Evolutionary conservation across 768 basidiomycete genomes (phyloP).

Genomic region (Floccularia luteovirens): DNA sequence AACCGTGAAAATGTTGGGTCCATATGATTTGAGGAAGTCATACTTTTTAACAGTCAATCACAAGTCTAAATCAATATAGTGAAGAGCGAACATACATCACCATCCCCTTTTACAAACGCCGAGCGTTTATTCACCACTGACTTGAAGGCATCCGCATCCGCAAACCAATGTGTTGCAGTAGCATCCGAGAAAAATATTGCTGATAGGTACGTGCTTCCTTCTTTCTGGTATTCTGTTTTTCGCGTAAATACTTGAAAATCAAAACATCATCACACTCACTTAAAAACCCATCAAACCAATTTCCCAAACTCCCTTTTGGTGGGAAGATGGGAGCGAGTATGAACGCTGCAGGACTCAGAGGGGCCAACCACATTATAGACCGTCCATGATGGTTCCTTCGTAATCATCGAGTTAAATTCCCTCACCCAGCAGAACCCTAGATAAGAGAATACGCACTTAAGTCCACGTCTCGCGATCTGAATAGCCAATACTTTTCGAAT

Average conservation of each 20-base stretch:
- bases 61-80: not conserved
- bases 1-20: not conserved
- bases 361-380: not conserved
- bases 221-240: not conserved
- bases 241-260: not conserved
- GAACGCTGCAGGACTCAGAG: no score
- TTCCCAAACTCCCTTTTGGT: not conserved
- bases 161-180: not conserved
- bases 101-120: not conserved
- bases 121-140: not conserved
- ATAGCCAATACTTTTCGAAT: no score
- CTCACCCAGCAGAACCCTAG: no score
- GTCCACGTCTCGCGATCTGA: no score
- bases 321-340: not conserved
- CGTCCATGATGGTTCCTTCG: no score
- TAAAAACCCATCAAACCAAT: not conserved
- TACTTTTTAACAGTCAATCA: not conserved
- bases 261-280: not conserved
- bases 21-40: not conserved
- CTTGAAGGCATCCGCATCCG: not conserved
- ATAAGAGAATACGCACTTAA: no score
- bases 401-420: no score
- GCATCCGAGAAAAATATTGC: not conserved
- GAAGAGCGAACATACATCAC: not conserved
- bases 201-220: not conserved